Evolutionary conservation across 805 yeast species (phyloP), one percentile per base, ranked within the genome.

Genomic region (Candida insectalens): DNA sequence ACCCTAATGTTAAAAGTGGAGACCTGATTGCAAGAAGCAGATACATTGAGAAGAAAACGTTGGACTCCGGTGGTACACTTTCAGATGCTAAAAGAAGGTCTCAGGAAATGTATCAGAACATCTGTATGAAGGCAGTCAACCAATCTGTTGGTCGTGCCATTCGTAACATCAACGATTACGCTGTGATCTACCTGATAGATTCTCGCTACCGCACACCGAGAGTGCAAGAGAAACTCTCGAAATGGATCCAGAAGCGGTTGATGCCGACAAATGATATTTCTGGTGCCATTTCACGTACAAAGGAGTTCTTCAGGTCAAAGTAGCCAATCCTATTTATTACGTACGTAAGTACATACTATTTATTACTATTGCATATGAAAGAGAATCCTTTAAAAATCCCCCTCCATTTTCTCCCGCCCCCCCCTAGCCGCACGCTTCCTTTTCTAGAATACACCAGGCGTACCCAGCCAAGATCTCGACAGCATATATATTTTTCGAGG

Each of bases 141-240:
- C 97, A 88, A 54, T 77, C 94, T 57, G 78, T 89, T 9, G 97
- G 96, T 0, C 67, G 97, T 42, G 83, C 96, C 5, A 88, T 88
- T 26, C 63, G 97, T 39, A 95, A 88, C 52, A 69, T 68, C 18
- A 67, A 69, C 27, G 97, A 89, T 55, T 87, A 82, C 50, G 78
- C 96, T 0, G 68, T 73, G 12, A 79, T 89, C 5, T 74, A 71
- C 44, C 60, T 88, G 26, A 45, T 87, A 12, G 97, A 89, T 51
- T 55, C 53, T 21, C 61, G 96, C 35, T 89, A 70, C 42, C 28
- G 32, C 3, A 38, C 41, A 6, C 46, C 46, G 2, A 50, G 51
- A 3, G 74, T 83, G 13, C 73, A 69, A 41, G 36, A 41, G 0
- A 83, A 83, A 47, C 53, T 87, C 22, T 79, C 92, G 23, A 68